phyloP scores from a whole-genome alignment of 306 rosid species.

The Citrullus colocynthis region DNA sequence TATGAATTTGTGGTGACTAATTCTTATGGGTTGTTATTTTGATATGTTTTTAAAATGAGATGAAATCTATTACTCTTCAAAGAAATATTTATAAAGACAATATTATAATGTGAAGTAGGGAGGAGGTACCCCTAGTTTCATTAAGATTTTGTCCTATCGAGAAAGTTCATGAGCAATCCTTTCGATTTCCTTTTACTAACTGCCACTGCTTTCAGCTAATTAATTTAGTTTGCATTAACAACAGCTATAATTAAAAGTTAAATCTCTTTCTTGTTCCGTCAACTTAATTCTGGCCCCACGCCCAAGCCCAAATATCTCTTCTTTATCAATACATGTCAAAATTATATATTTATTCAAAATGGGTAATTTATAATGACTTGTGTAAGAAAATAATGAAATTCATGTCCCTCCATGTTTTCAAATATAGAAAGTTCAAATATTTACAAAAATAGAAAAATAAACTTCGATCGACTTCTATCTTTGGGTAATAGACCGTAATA shows the following conservation, averaged over 20 bases:
- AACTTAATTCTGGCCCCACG: background rate
- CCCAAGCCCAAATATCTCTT: background rate
- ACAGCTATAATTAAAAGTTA: background rate
- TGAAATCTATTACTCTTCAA: too few relatives aligned
- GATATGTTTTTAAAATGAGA: too few relatives aligned
- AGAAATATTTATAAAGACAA: too few relatives aligned
- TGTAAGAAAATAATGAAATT: background rate
- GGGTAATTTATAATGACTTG: background rate
- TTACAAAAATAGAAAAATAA: too few relatives aligned
- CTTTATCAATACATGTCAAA: background rate
- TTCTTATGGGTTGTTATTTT: too few relatives aligned
- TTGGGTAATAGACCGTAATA: too few relatives aligned
- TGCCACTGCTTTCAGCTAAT: background rate
- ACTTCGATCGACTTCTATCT: too few relatives aligned
- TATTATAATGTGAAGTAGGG: too few relatives aligned
- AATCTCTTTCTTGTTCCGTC: background rate
- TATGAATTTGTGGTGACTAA: accelerated
- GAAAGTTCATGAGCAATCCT: background rate
- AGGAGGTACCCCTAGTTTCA: too few relatives aligned
- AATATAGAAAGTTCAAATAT: too few relatives aligned
- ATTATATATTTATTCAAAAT: background rate
- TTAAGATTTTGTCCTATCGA: background rate
- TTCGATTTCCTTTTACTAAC: background rate
- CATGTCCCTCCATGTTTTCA: too few relatives aligned
- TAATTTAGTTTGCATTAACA: background rate